phyloP scores from a whole-genome alignment of 2,329 filamentous ascomycete species.

The Xylariaceae sp. region DNA sequence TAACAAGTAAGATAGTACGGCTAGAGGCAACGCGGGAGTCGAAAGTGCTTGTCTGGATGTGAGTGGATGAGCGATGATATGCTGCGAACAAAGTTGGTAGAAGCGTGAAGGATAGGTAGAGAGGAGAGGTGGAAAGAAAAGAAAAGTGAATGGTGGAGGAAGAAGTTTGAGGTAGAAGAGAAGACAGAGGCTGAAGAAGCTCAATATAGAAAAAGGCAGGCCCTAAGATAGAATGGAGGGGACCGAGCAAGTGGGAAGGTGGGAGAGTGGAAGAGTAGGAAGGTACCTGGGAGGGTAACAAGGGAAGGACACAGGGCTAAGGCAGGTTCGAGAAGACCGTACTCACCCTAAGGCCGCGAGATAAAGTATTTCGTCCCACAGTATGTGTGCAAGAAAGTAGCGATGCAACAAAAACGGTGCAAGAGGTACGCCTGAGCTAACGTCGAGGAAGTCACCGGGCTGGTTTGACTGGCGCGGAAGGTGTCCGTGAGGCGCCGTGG shows the following conservation, averaged over 20 bases:
- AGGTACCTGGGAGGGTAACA: neutral
- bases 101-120: constrained; percentile 18
- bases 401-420: too few relatives aligned
- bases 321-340: neutral
- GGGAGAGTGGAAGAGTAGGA: neutral
- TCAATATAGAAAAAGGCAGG: constrained; percentile 2
- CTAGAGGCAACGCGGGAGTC: constrained; percentile 54
- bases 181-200: neutral
- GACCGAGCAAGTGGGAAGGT: neutral
- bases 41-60: constrained; percentile 40
- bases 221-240: neutral
- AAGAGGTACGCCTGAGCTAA: neutral
- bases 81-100: constrained; percentile 33
- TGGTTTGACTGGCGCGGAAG: too few relatives aligned
- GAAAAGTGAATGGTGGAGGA: constrained; percentile 19
- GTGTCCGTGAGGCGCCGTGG: too few relatives aligned
- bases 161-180: constrained; percentile 8
- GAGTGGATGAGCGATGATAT: constrained; percentile 44
- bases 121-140: constrained; percentile 17
- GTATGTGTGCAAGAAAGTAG: too few relatives aligned
- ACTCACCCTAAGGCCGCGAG: constrained; percentile 9
- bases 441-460: constrained; percentile 10
- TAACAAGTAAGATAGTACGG: constrained; percentile 54
- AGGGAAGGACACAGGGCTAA: too few relatives aligned
- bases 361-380: neutral